Base-by-base conservation (phyloP, 805 yeast species). In the Wickerhamomyces xylosicus region DNA sequence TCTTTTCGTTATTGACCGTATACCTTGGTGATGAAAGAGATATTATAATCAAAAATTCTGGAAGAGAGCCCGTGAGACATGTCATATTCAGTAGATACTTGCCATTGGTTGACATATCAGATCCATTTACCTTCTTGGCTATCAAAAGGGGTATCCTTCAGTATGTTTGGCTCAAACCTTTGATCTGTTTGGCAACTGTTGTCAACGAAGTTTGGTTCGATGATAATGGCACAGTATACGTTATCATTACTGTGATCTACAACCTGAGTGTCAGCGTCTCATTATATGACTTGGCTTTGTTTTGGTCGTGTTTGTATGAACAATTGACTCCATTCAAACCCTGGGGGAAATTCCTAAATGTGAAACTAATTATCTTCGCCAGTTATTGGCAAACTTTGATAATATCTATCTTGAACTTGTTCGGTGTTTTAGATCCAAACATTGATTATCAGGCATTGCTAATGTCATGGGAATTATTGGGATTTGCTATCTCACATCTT, bases 111-210 rank as follows among this genome's bases (percentile, higher is more conserved):
- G 96, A 90, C 57, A 80, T 92, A 25, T 78, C 90, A 2, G 95
- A 92, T 52, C 96, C 98, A 0, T 66, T 67, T 21, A 77, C 85
- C 4, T 85, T 87, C 54, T 61, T 90, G 42, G 62, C 62, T 16
- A 76, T 92, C 37, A 92, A 92, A 52, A 63, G 95, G 43, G 90
- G 94, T 2, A 79, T 92, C 6, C 62, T 92, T 37, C 99, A 92
- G 58, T 92, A 90, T 54, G 95, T 90, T 7, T 92, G 96, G 96
- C 58, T 89, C 43, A 89, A 94, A 52, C 97, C 97, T 0, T 43
- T 85, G 13, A 66, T 89, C n/a, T 80, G 87, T 43, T 42, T 78
- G 11, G 61, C 70, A n/a, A 65, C 71, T 19, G 55, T 72, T 19
- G 38, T 71, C 31, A 59, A 74, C 22, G 72, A 76, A 43, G 43